A percentile compares a stretch with the other conserved stretches of the same genome.
Conservation (phyloP, 2,329 filamentous ascomycete species). For the Sporothrix pallida region DNA sequence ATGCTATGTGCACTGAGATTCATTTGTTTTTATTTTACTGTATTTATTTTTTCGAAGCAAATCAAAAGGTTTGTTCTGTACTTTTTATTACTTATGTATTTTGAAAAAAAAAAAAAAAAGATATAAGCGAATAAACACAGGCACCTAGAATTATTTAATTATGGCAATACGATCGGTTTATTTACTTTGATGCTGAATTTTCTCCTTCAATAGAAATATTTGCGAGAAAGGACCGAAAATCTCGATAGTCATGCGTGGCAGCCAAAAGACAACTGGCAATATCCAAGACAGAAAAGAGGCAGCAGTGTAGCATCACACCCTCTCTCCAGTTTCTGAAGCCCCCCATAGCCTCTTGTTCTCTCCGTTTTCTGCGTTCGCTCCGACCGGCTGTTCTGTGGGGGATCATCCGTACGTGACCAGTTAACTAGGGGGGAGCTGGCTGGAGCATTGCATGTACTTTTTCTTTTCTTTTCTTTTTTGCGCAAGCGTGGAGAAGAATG, state of each 20-base stretch:
- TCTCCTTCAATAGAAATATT: not conserved
- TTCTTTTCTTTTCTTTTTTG: not conserved
- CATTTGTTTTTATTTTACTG: not conserved
- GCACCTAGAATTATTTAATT: no score
- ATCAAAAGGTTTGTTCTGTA: no score
- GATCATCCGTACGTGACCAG: not conserved
- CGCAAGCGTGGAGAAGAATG: constrained; percentile 1
- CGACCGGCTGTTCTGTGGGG: not conserved
- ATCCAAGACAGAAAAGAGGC: not conserved
- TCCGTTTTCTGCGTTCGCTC: not conserved
- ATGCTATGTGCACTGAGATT: no score
- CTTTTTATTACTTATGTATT: no score
- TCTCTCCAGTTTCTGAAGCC: not conserved
- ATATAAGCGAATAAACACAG: no score
- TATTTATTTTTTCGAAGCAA: not conserved
- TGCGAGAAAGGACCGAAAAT: not conserved
- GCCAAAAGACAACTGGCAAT: constrained; percentile 10
- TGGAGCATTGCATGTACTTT: not conserved
- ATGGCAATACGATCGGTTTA: not conserved
- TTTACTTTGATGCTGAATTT: not conserved
- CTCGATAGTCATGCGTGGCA: not conserved
- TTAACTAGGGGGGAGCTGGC: not conserved
- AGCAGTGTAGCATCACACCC: constrained; percentile 10
- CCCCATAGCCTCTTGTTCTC: not conserved
- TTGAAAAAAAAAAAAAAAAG: no score